phyloP scores from a whole-genome alignment of 1,139 yeast species.

The Trichomonascaceae sp. region DNA sequence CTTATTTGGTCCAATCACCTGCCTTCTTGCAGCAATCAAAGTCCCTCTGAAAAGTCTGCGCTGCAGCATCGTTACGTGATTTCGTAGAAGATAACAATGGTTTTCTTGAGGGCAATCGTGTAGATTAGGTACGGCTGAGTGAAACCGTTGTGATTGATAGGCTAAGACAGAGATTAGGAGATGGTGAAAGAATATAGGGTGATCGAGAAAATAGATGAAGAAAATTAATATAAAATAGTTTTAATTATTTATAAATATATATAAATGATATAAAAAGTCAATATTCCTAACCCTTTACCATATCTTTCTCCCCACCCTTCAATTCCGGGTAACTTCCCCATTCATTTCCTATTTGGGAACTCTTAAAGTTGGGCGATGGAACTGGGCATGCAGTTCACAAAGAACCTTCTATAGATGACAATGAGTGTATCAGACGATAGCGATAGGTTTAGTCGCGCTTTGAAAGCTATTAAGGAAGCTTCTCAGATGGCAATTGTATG shows the following conservation, averaged over 20 bases:
- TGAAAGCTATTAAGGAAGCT: conserved; percentile 18
- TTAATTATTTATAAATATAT: no score
- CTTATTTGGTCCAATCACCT: not conserved
- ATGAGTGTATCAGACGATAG: conserved; percentile 1
- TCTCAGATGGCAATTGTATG: conserved; percentile 23
- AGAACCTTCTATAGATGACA: not conserved
- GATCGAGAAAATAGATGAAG: no score
- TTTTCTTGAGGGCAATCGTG: no score
- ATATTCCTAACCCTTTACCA: not conserved
- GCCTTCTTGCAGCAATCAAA: not conserved
- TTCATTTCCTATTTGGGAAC: not conserved
- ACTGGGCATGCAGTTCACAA: not conserved
- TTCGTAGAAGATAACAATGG: not conserved
- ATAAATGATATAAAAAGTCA: no score
- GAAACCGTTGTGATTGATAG: not conserved
- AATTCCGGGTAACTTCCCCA: not conserved
- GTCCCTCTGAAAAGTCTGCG: not conserved
- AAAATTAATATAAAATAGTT: no score
- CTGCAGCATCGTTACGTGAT: not conserved
- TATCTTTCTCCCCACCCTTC: not conserved
- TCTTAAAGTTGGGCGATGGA: not conserved
- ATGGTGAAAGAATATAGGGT: not conserved
- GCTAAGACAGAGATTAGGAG: not conserved
- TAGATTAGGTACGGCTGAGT: not conserved
- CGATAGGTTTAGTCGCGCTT: conserved; percentile 4